Evolutionary conservation across 2,329 filamentous ascomycete genomes (phyloP), one percentile per base, ranked within the genome.

Genomic region (Beauveria sp.): DNA sequence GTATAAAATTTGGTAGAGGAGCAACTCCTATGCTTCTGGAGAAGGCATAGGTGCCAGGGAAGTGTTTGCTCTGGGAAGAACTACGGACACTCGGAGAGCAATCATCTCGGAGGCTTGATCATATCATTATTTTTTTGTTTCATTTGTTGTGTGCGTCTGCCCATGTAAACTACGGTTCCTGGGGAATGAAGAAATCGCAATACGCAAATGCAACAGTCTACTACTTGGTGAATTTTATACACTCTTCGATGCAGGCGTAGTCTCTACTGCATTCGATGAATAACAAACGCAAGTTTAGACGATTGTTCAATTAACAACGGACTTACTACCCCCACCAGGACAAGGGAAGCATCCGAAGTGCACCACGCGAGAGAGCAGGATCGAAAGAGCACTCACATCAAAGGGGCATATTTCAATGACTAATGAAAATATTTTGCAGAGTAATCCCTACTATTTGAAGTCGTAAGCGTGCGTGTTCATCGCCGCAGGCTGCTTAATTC

Each of bases 121-220:
- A 55, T 53, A 55, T 53, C 51, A 55, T 44, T 55, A 43, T 48
- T 24, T 55, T 55, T 22, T 20, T 30, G n/a, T 59, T 59, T 59
- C 51, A 28, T 59, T 54, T 62, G 55, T 59, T 50, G 14, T 51
- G 30, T 22, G 44, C 22, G 22, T 51, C 22, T 30, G 59, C 59
- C 52, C 52, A 41, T 61, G 52, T 61, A 61, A 61, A 61, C 59
- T 61, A 61, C 44, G 52, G 59, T 55, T 48, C 59, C 22, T 48
- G 44, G 59, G 34, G 26, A 50, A 34, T 50, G 51, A 24, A 59
- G 20, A 46, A 34, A 52, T 16, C 16, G 3, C 8, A 3, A 52
- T 26, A 3, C 48, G 24, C 26, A 46, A 41, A 18, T 8, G 22
- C 22, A 47, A 16, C 12, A 18, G 12, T 20, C 8, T 48, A 24